Conservation (phyloP, 768 basidiomycete genomes). For the Serendipita vermifera region DNA sequence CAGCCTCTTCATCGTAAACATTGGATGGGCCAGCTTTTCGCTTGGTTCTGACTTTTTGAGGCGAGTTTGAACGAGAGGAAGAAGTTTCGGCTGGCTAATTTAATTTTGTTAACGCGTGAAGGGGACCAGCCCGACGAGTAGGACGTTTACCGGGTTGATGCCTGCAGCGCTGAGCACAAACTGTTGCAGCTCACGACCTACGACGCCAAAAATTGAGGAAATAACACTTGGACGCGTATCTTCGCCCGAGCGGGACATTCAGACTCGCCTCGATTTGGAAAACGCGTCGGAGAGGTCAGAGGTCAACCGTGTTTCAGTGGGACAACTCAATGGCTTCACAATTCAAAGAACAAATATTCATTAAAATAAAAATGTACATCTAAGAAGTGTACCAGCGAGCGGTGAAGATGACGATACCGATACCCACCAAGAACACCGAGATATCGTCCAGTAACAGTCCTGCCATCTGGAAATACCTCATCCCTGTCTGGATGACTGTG, state of each 20-base stretch:
- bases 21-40: too few relatives aligned
- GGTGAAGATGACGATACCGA: constrained; percentile 50
- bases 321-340: neutral
- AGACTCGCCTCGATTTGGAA: neutral
- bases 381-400: constrained; percentile 32
- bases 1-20: neutral
- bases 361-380: neutral
- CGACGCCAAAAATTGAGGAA: neutral
- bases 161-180: constrained; percentile 8
- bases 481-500: constrained; percentile 43
- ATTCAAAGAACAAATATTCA: neutral
- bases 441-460: constrained; percentile 58
- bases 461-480: constrained; percentile 60
- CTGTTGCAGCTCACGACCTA: constrained; percentile 7
- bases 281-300: neutral
- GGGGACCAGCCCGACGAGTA: too few relatives aligned
- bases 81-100: too few relatives aligned
- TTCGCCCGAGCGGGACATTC: neutral
- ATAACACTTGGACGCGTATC: constrained; percentile 3
- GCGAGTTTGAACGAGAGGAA: too few relatives aligned
- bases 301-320: neutral
- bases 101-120: too few relatives aligned
- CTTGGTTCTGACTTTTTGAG: too few relatives aligned
- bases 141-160: neutral
- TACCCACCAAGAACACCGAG: constrained; percentile 52